phyloP scores from a whole-genome alignment of 2,329 filamentous ascomycete genomes.

The Epichloe uncinata region DNA sequence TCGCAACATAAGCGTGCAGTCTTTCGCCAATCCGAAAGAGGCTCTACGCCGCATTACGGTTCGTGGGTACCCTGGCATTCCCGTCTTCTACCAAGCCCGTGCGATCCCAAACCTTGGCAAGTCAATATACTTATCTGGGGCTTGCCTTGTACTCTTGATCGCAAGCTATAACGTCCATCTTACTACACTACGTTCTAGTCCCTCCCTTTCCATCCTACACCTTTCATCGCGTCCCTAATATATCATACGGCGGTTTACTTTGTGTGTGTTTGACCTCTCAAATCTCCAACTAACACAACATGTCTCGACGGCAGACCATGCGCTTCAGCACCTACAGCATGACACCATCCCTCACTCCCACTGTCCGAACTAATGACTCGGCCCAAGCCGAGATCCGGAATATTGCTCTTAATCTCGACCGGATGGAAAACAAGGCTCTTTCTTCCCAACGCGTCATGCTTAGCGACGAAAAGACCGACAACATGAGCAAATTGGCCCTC shows the following conservation, averaged over 20 bases:
- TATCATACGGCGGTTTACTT: not conserved
- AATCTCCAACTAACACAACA: constrained; percentile 4
- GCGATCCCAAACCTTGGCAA: not conserved
- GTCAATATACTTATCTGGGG: not conserved
- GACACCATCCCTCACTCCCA: constrained; percentile 46
- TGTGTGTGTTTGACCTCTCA: not conserved
- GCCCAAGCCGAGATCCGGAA: constrained; percentile 46
- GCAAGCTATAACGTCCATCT: not conserved
- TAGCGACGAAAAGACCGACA: constrained; percentile 66
- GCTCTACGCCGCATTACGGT: not conserved
- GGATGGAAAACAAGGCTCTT: constrained; percentile 82
- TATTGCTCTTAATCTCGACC: constrained; percentile 68
- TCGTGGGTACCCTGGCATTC: constrained; percentile 3
- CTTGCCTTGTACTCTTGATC: not conserved
- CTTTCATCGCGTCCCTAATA: not conserved
- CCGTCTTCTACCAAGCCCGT: not conserved
- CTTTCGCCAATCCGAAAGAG: not conserved
- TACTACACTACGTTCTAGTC: not conserved
- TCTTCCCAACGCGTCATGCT: constrained; percentile 60
- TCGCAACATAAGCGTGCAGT: not conserved
- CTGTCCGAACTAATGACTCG: constrained; percentile 39
- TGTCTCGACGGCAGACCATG: constrained; percentile 28
- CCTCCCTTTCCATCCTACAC: not conserved
- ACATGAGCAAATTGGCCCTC: constrained; percentile 73
- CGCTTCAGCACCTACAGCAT: constrained; percentile 49